Conservation (phyloP, 345 rosid species). For the Tarenaya hassleriana region DNA sequence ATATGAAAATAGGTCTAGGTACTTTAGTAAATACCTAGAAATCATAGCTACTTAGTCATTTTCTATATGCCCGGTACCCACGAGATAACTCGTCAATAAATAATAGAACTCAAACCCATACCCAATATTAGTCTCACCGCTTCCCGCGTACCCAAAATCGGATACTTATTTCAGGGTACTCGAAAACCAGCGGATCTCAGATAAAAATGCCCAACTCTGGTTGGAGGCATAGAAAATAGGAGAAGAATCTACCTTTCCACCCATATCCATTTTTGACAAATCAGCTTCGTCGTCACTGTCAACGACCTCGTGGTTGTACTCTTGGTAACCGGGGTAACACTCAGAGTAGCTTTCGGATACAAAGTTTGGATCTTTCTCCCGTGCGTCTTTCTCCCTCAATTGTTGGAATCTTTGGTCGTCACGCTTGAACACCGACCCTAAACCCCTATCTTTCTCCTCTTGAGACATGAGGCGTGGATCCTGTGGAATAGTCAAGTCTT, state of each 20-base stretch:
- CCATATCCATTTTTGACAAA: conserved; percentile 97
- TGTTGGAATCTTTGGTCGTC: conserved; percentile 97
- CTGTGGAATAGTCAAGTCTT: conserved; percentile 32
- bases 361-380: conserved; percentile 92
- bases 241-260: conserved; percentile 59
- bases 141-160: no score
- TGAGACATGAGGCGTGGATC: conserved; percentile 95
- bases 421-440: conserved; percentile 97
- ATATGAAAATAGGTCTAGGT: no score
- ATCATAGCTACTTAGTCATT: no score
- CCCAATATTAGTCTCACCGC: no score
- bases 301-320: conserved; percentile 83
- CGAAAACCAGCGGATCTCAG: no score
- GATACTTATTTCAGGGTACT: no score
- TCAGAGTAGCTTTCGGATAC: conserved; percentile 95
- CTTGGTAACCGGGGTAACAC: conserved; percentile 99
- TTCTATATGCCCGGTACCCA: no score
- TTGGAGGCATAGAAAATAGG: neutral
- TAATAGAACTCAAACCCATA: no score
- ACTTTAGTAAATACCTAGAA: no score
- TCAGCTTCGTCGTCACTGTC: conserved; percentile 96
- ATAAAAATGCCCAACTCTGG: no score
- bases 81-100: no score
- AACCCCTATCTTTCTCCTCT: conserved; percentile 96
- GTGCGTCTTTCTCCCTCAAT: conserved; percentile 76